These are phyloP conservation scores for Mycena latifolia DNA, from an alignment of 768 basidiomycete genomes.

Conservation along the genomic window DNA sequence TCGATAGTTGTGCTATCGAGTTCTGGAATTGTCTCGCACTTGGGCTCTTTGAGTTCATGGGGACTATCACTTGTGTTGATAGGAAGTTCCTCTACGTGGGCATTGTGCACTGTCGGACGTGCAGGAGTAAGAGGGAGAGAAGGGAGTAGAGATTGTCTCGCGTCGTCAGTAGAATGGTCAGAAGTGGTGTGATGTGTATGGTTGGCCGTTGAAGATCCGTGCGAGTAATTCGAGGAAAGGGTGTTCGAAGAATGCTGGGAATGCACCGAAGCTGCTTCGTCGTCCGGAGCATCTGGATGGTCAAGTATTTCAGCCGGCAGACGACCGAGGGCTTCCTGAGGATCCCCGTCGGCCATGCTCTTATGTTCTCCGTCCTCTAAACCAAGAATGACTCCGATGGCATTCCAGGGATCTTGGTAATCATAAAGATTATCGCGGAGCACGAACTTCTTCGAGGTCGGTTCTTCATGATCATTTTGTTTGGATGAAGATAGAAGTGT, in stretches of 20 bases:
- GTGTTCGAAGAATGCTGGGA: neutral
- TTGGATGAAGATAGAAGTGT: neutral
- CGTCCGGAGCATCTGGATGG: neutral
- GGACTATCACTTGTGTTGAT: neutral
- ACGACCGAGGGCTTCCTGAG: neutral
- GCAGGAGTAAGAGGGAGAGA: neutral
- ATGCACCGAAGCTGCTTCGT: neutral
- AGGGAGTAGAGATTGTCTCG: neutral
- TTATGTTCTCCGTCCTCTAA: too few species aligned
- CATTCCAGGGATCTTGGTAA: conserved; percentile 58
- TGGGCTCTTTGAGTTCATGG: neutral
- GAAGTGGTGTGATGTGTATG: neutral
- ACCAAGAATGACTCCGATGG: conserved; percentile 58
- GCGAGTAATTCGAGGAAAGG: neutral
- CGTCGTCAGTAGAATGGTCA: neutral
- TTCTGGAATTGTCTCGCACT: neutral
- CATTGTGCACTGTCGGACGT: neutral
- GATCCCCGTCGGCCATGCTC: neutral
- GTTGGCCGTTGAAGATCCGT: neutral
- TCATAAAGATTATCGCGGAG: conserved; percentile 48
- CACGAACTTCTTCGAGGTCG: conserved; percentile 46
- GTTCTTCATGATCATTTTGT: neutral
- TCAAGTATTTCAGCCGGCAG: neutral
- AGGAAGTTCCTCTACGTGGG: neutral
- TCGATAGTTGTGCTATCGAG: neutral